phyloP scores from a whole-genome alignment of 345 rosid genomes.

The Eucalyptus marginata region DNA sequence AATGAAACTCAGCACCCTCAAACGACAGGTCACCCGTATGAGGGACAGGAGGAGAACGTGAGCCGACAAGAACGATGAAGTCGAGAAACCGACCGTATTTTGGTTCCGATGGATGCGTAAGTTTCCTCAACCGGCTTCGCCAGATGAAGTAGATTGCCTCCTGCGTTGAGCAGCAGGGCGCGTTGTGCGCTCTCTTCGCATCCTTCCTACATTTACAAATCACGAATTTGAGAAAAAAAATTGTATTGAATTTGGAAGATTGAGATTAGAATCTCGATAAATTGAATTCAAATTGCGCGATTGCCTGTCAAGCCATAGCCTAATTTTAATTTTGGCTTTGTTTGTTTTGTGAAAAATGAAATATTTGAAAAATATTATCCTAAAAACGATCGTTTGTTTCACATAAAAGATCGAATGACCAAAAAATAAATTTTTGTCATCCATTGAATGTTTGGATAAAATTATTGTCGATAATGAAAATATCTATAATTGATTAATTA shows the following conservation, averaged over 20 bases:
- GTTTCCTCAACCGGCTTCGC: not conserved
- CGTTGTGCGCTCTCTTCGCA: not conserved
- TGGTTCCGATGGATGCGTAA: not conserved
- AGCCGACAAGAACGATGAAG: not conserved
- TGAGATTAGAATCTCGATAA: not conserved
- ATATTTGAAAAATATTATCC: rapidly evolving
- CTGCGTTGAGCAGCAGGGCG: too few species aligned
- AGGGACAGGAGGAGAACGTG: not conserved
- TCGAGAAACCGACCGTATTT: not conserved
- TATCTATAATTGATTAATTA: too few species aligned
- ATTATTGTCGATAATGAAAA: too few species aligned
- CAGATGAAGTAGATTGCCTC: not conserved
- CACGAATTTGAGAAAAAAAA: not conserved
- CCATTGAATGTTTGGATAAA: too few species aligned
- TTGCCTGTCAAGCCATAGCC: not conserved
- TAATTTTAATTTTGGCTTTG: rapidly evolving
- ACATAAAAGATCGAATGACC: too few species aligned
- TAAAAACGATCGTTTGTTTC: rapidly evolving
- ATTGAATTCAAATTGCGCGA: not conserved
- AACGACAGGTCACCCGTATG: not conserved
- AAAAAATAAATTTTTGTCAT: not conserved
- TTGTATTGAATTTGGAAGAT: not conserved
- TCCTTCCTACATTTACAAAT: not conserved
- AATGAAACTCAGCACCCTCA: not conserved
- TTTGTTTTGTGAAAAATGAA: too few species aligned